phyloP scores from a whole-genome alignment of 306 rosid genomes.

The Potentilla sterilis region DNA sequence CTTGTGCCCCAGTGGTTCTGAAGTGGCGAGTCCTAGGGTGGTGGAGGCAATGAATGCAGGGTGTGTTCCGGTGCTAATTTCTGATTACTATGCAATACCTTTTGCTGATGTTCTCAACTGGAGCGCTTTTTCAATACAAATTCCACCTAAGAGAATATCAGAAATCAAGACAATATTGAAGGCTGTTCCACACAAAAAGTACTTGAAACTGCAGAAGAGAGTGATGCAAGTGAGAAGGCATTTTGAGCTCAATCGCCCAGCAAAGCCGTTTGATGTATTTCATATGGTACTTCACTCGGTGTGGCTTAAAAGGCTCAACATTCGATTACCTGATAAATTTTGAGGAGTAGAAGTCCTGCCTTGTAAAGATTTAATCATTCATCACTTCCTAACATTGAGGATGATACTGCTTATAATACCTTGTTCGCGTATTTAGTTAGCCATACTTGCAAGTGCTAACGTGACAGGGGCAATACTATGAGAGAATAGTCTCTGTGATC shows the following conservation, averaged over 20 bases:
- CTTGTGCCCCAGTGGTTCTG: slow-evolving; percentile 47
- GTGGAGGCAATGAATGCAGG: slow-evolving; percentile 45
- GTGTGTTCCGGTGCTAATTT: slow-evolving; percentile 40
- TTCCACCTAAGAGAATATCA: slow-evolving; percentile 26
- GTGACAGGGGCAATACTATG: no score
- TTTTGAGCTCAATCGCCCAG: slow-evolving; percentile 39
- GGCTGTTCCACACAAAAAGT: slow-evolving; percentile 22
- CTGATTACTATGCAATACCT: slow-evolving; percentile 24
- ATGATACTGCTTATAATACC: background rate
- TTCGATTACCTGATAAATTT: slow-evolving; percentile 23
- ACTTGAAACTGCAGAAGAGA: slow-evolving; percentile 31
- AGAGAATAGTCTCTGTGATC: no score
- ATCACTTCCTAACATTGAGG: background rate
- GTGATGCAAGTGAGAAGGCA: slow-evolving; percentile 37
- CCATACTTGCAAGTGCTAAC: no score
- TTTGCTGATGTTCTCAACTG: slow-evolving; percentile 42
- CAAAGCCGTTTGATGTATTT: slow-evolving; percentile 37
- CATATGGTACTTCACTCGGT: slow-evolving; percentile 39
- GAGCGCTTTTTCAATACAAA: slow-evolving; percentile 32
- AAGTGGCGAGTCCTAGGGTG: slow-evolving; percentile 44
- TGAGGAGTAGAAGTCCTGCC: background rate
- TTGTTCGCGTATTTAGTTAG: no score
- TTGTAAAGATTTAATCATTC: background rate
- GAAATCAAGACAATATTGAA: slow-evolving; percentile 31
- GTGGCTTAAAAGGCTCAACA: slow-evolving; percentile 42